A percentile compares a stretch with the other conserved stretches of the same genome.
These are phyloP conservation scores for Xylariaceae sp. DNA, from an alignment of 2,329 filamentous ascomycete genomes.

Conservation along the genomic window DNA sequence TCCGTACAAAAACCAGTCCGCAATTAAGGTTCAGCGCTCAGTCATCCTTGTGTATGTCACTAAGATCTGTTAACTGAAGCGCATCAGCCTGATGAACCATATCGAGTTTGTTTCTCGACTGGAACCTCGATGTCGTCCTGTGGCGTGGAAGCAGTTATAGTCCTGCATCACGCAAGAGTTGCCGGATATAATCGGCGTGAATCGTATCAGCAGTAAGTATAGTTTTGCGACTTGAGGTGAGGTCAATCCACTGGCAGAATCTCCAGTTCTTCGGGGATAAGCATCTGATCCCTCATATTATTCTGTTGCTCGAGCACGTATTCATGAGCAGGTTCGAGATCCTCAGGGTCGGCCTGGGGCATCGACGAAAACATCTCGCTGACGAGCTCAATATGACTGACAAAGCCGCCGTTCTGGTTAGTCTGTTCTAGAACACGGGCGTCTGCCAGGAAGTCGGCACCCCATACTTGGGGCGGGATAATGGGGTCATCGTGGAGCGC, in stretches of 20 bases:
- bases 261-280: slow-evolving; percentile 16
- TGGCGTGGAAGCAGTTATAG: too few relatives aligned
- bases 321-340: slow-evolving; percentile 18
- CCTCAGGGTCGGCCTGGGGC: slow-evolving; percentile 16
- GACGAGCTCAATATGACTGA: slow-evolving; percentile 44
- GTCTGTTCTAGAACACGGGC: slow-evolving; percentile 33
- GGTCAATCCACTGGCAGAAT: slow-evolving; percentile 19
- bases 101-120: too few relatives aligned
- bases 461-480: slow-evolving; percentile 56
- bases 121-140: too few relatives aligned
- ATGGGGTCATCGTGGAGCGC: slow-evolving; percentile 51
- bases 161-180: too few relatives aligned
- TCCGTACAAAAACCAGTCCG: too few relatives aligned
- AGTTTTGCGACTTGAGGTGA: too few relatives aligned
- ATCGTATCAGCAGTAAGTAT: too few relatives aligned
- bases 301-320: slow-evolving; percentile 15
- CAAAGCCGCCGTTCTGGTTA: slow-evolving; percentile 31
- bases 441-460: slow-evolving; percentile 46
- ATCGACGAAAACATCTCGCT: slow-evolving; percentile 36
- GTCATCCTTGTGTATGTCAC: too few relatives aligned
- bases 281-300: slow-evolving; percentile 17
- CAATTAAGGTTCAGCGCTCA: too few relatives aligned
- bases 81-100: too few relatives aligned
- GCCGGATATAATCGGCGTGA: too few relatives aligned
- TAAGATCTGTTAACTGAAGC: too few relatives aligned